Conservation (phyloP, 2,329 filamentous ascomycete species). For the Fusarium avenaceum region DNA sequence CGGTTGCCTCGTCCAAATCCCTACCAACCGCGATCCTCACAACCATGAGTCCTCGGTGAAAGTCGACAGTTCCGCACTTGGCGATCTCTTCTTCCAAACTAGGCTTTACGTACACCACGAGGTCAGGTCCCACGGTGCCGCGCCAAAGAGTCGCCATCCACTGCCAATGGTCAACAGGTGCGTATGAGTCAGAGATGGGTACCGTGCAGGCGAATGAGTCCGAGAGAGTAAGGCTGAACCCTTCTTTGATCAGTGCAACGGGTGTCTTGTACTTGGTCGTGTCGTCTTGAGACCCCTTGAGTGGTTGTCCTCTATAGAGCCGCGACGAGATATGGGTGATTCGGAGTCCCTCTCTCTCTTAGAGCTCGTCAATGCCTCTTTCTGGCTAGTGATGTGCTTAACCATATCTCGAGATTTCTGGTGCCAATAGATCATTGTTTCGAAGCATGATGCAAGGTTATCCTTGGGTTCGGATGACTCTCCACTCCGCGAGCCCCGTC, state of each 20-base stretch:
- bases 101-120: slow-evolving; percentile 76
- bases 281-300: slow-evolving; percentile 11
- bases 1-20: slow-evolving; percentile 74
- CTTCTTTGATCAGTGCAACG: slow-evolving; percentile 80
- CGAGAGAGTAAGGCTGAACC: slow-evolving; percentile 84
- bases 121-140: slow-evolving; percentile 83
- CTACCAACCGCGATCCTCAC: slow-evolving; percentile 61
- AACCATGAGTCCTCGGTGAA: slow-evolving; percentile 66
- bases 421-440: slow-evolving; percentile 80
- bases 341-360: slow-evolving; percentile 19
- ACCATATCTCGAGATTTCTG: slow-evolving; percentile 79
- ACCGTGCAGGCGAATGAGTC: slow-evolving; percentile 81
- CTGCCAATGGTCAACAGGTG: slow-evolving; percentile 92
- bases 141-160: slow-evolving; percentile 97
- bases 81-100: slow-evolving; percentile 54
- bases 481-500: slow-evolving; percentile 26
- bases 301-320: slow-evolving; percentile 23
- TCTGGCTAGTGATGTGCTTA: slow-evolving; percentile 58
- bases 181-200: slow-evolving; percentile 82
- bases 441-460: slow-evolving; percentile 72
- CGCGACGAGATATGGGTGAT: slow-evolving; percentile 25
- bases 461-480: slow-evolving; percentile 50
- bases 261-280: slow-evolving; percentile 62
- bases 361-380: slow-evolving; percentile 19
- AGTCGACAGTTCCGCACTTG: slow-evolving; percentile 67